Base-by-base conservation (phyloP, 805 yeast species). In the Tetrapisispora arboricola region DNA sequence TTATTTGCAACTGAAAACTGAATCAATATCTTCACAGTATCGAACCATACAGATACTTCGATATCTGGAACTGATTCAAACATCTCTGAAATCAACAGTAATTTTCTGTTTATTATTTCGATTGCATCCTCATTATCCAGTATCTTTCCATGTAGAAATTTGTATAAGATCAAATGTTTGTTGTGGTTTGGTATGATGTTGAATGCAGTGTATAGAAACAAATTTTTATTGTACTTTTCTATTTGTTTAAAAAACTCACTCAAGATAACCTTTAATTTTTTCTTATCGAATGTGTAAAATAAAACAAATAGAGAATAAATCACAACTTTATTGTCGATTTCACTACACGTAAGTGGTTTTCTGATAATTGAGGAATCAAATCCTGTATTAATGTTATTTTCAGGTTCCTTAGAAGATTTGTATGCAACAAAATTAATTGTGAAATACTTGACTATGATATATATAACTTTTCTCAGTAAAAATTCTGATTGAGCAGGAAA, bases 361-460 rank as follows among this genome's bases (percentile, higher is more conserved):
- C n/a, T n/a, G n/a, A n/a, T n/a, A n/a, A n/a, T n/a, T n/a, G n/a
- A n/a, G n/a, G n/a, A n/a, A n/a, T n/a, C n/a, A n/a, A n/a, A n/a
- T n/a, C n/a, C n/a, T n/a, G n/a, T n/a, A n/a, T n/a, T 15, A n/a
- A n/a, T 28, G 10, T 28, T 28, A n/a, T 28, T 21, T 15, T 32
- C 36, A 4, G 27, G 27, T n/a, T n/a, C n/a, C n/a, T n/a, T n/a
- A n/a, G n/a, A n/a, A n/a, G n/a, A n/a, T n/a, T n/a, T n/a, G n/a
- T n/a, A n/a, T n/a, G n/a, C n/a, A n/a, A n/a, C n/a, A 9, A 32
- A 21, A 21, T 54, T 48, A 32, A 54, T 58, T 38, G 53, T 56
- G 22, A 57, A 57, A 24, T 16, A 22, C 7, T 16, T 24, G 9
- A 34, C 11, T 16, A 22, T 11, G 11, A 17, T 16, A 24, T 22